Conservation (phyloP, 768 basidiomycete species). For the Serendipita sp. region DNA sequence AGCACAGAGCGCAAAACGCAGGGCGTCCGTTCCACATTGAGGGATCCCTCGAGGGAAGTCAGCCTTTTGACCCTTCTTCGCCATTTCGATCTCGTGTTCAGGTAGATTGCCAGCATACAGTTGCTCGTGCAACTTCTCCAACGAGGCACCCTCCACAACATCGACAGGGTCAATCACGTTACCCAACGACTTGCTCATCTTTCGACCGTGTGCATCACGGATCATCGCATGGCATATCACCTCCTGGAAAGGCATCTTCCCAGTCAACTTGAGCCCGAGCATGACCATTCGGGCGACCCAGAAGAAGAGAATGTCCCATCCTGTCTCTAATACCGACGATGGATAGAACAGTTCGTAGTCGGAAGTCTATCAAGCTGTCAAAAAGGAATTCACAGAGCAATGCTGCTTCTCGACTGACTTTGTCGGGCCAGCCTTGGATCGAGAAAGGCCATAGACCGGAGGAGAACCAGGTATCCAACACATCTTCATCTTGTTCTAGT, state of each 20-base stretch:
- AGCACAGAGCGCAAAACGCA: constrained; percentile 87
- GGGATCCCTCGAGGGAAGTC: constrained; percentile 98
- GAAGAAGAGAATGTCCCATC: constrained; percentile 99
- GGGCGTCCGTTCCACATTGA: constrained; percentile 92
- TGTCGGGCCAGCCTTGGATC: constrained; percentile 94
- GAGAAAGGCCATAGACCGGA: constrained; percentile 96
- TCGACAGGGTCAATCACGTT: constrained; percentile 97
- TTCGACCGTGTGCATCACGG: constrained; percentile 93
- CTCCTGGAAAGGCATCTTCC: constrained; percentile 82
- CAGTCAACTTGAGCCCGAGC: constrained; percentile 79
- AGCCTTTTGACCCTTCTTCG: constrained; percentile 91
- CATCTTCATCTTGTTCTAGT: constrained; percentile 88
- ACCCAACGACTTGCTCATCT: constrained; percentile 97
- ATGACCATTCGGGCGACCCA: constrained; percentile 99
- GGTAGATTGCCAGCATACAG: constrained; percentile 84
- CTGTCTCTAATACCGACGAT: constrained; percentile 80
- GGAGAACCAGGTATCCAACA: constrained; percentile 98
- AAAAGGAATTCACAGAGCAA: background rate
- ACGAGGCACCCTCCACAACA: constrained; percentile 68
- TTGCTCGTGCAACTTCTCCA: constrained; percentile 72
- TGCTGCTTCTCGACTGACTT: constrained; percentile 27
- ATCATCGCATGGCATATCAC: constrained; percentile 98
- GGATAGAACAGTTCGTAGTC: constrained; percentile 80
- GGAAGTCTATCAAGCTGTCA: constrained; percentile 33
- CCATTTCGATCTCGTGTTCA: constrained; percentile 80